Percentiles rank a stretch among this genome's conserved stretches.
Conservation (phyloP, 495 filamentous ascomycete genomes). For the Annulohypoxylon stygium region DNA sequence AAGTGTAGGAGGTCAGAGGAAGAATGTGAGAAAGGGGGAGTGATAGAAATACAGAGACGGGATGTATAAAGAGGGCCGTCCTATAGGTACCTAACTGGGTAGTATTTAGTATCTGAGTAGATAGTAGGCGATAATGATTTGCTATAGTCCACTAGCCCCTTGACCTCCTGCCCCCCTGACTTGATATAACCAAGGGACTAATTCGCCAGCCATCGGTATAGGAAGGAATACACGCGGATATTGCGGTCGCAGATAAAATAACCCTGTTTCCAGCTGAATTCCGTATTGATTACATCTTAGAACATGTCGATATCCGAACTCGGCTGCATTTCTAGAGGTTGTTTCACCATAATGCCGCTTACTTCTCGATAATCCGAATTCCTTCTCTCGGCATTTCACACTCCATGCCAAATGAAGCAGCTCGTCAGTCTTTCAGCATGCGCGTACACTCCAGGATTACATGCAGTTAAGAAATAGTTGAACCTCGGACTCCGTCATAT, state of each 20-base stretch:
- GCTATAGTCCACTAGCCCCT: background rate
- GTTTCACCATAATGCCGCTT: background rate
- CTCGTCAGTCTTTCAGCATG: background rate
- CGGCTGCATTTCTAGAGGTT: background rate
- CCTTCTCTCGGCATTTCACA: background rate
- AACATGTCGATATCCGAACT: background rate
- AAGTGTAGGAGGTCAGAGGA: background rate
- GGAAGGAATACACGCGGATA: background rate
- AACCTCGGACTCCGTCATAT: background rate
- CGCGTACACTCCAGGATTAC: background rate
- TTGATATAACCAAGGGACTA: background rate
- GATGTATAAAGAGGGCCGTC: background rate
- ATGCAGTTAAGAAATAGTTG: background rate
- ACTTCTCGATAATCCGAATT: background rate
- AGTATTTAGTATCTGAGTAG: background rate
- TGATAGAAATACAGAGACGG: background rate
- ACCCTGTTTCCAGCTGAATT: background rate
- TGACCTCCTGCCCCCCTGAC: background rate
- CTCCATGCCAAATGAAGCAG: background rate
- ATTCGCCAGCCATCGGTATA: background rate
- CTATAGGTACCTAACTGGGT: background rate
- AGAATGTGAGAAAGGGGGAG: background rate
- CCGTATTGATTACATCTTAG: background rate
- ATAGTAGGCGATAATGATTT: too few species aligned
- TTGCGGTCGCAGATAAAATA: background rate